phyloP scores from a whole-genome alignment of 768 basidiomycete species.

The Agrocybe chaxingu region DNA sequence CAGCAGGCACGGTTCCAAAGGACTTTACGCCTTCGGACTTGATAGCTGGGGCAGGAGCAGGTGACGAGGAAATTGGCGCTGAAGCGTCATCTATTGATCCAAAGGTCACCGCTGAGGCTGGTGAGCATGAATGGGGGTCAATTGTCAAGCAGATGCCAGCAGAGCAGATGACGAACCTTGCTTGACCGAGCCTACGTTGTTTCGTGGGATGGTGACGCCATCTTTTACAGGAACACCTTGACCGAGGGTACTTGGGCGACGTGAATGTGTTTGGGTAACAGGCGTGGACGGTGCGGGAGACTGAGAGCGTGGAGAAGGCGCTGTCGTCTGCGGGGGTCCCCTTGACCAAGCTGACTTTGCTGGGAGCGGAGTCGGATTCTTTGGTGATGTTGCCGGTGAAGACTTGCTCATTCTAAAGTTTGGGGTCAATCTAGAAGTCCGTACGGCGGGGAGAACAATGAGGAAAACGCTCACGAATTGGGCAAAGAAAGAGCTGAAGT shows the following conservation, averaged over 20 bases:
- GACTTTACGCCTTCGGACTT: conserved; percentile 75
- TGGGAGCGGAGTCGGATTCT: conserved; percentile 71
- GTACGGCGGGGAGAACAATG: not conserved
- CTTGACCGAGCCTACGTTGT: conserved; percentile 64
- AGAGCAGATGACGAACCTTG: conserved; percentile 47
- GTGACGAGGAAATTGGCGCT: conserved; percentile 80
- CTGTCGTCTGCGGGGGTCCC: conserved; percentile 73
- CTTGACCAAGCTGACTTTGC: conserved; percentile 87
- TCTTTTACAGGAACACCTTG: conserved; percentile 72
- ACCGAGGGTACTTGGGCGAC: conserved; percentile 75
- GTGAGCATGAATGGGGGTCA: conserved; percentile 9
- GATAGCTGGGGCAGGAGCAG: conserved; percentile 62
- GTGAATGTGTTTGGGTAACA: conserved; percentile 59
- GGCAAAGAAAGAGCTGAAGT: conserved; percentile 30
- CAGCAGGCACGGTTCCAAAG: conserved; percentile 77
- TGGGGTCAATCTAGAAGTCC: conserved; percentile 13
- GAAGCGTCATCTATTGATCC: conserved; percentile 85
- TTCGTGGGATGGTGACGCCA: conserved; percentile 71
- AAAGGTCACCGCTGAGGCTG: conserved; percentile 76
- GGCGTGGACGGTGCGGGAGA: conserved; percentile 65
- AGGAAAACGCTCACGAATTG: conserved; percentile 34
- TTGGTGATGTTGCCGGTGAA: conserved; percentile 68
- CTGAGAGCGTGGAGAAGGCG: conserved; percentile 70
- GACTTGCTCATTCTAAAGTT: conserved; percentile 87
- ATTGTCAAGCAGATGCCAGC: conserved; percentile 4